These are phyloP conservation scores for Trichophyton schoenleinii DNA, from an alignment of 2,329 filamentous ascomycete species.

Conservation along the genomic window DNA sequence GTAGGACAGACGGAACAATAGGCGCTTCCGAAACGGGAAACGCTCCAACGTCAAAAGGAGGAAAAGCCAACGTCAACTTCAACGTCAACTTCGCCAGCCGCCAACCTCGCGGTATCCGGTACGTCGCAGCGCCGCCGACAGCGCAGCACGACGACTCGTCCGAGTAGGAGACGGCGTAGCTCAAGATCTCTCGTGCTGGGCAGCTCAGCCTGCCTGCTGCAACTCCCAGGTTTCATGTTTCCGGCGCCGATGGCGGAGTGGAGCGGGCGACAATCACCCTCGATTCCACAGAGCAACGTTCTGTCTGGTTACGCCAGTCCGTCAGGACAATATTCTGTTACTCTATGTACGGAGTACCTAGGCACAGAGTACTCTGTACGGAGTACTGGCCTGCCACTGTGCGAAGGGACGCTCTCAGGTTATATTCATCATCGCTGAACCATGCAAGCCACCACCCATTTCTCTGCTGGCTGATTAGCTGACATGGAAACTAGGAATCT, in stretches of 20 bases:
- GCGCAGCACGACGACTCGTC: neutral
- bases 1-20: slow-evolving; percentile 1
- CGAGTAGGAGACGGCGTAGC: neutral
- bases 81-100: neutral
- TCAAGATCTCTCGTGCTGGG: neutral
- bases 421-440: neutral
- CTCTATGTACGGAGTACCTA: neutral
- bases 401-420: too few relatives aligned
- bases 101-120: neutral
- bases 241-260: neutral
- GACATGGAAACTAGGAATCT: neutral
- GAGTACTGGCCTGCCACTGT: too few relatives aligned
- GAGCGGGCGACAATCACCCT: neutral
- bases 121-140: too few relatives aligned
- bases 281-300: neutral
- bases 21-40: slow-evolving; percentile 2
- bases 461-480: neutral
- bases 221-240: neutral
- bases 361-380: neutral
- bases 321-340: neutral
- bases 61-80: neutral
- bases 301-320: neutral
- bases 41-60: neutral
- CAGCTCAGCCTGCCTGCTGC: neutral
- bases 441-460: slow-evolving; percentile 2